Percentiles rank a stretch among this genome's conserved stretches.
phyloP scores from a whole-genome alignment of 2,329 filamentous ascomycete species.

The Fusarium sp. region DNA sequence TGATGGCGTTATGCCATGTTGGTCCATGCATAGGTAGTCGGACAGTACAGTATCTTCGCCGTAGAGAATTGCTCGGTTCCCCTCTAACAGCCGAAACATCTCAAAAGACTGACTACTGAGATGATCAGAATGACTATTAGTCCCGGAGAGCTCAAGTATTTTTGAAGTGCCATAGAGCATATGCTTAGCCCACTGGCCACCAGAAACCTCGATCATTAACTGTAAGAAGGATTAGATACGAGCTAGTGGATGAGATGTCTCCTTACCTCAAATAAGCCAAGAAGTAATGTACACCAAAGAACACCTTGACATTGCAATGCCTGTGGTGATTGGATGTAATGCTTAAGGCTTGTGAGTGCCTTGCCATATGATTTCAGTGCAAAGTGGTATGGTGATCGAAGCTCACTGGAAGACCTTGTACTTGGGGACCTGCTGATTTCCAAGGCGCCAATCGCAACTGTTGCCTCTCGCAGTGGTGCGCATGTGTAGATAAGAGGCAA shows the following conservation, averaged over 20 bases:
- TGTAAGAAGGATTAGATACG: neutral
- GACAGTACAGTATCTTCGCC: constrained; percentile 35
- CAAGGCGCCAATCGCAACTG: constrained; percentile 39
- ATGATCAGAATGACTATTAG: neutral
- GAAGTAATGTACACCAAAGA: constrained; percentile 40
- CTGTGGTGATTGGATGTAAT: neutral
- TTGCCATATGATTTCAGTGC: constrained; percentile 32
- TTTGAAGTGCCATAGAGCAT: constrained; percentile 40
- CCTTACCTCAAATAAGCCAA: constrained; percentile 41
- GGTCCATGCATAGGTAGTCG: neutral
- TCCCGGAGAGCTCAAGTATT: constrained; percentile 24
- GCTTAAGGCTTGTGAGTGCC: constrained; percentile 25
- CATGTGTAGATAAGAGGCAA: constrained; percentile 28
- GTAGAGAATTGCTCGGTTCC: constrained; percentile 38
- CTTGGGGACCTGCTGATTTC: constrained; percentile 32
- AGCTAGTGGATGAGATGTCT: neutral
- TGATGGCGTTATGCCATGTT: accelerated
- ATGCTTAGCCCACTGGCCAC: constrained; percentile 39
- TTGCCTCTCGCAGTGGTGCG: constrained; percentile 19
- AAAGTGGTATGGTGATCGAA: neutral
- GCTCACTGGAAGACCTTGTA: neutral
- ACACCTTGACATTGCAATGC: constrained; percentile 1
- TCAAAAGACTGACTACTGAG: constrained; percentile 27
- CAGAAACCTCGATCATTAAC: constrained; percentile 39
- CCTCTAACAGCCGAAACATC: constrained; percentile 35